Base-by-base conservation (phyloP, 306 rosid genomes). In the Glycine soja region DNA sequence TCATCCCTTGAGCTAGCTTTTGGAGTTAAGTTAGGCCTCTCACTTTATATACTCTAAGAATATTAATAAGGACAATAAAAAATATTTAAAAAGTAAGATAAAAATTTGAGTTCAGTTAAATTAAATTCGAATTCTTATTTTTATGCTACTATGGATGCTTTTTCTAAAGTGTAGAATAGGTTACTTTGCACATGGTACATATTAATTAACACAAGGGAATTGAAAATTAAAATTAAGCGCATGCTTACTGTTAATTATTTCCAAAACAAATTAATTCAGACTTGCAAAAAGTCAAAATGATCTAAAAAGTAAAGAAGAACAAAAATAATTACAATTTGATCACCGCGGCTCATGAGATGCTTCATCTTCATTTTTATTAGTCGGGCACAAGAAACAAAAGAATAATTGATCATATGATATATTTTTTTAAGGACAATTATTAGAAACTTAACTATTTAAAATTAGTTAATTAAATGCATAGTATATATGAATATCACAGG, bases 401-500 rank as follows among this genome's bases (percentile, higher is more conserved):
- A 67, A 85, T 85, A 81, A 77, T 85, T 77, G 79, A 81, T 65
- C 67, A 51, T 77, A 45, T 65, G 51, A 59, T 81, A 83, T 71
- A 83, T 71, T 87, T 88, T 38, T 62, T 51, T 75, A 58, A 34
- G 43, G 62, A 72, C 88, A 84, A 90, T 82, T 84, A 90, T 59
- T 78, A 61, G 42, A 62, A 64, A 18, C 62, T n/a, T 53, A 76
- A 59, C 66, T 19, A 83, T 40, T 34, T 38, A 58, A 67, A 24
- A 24, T 36, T 18, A 75, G 67, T 72, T 76, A 80, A 32, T 77
- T 87, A 74, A 67, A 70, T 73, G 59, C 52, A 40, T 42, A 72
- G 72, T 61, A 85, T 85, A 83, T 82, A 90, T 87, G 78, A 80
- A 72, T 74, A 88, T 84, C 86, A 89, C 86, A 87, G 88, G 88